Conservation (phyloP, 768 basidiomycete genomes). For the Clitopilus passeckerianus region DNA sequence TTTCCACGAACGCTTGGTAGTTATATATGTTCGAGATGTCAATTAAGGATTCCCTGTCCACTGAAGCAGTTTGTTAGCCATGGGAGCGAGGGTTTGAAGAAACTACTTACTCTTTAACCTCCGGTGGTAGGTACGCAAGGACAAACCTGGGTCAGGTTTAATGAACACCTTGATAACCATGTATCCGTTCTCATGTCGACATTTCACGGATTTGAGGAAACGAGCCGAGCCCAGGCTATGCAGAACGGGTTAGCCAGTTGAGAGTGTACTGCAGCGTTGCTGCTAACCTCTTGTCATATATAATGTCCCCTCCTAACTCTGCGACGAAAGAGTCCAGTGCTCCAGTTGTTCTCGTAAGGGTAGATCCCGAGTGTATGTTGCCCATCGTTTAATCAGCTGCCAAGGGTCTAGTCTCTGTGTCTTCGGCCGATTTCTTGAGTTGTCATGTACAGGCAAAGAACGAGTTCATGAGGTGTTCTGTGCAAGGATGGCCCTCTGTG, state of each 20-base stretch:
- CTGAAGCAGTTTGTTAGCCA: slow-evolving; percentile 32
- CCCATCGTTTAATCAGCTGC: slow-evolving; percentile 46
- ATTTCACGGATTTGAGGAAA: slow-evolving; percentile 78
- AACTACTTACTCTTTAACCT: slow-evolving; percentile 64
- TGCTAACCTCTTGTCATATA: slow-evolving; percentile 87
- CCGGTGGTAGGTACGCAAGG: slow-evolving; percentile 67
- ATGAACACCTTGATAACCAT: slow-evolving; percentile 93
- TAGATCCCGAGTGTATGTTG: slow-evolving; percentile 68
- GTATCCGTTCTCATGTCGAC: slow-evolving; percentile 76
- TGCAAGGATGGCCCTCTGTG: not conserved
- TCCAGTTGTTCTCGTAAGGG: slow-evolving; percentile 67
- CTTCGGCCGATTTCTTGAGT: not conserved
- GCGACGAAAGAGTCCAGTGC: slow-evolving; percentile 89
- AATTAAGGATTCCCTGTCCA: slow-evolving; percentile 76
- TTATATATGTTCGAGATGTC: slow-evolving; percentile 88
- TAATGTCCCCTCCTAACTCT: slow-evolving; percentile 81
- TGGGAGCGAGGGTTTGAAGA: slow-evolving; percentile 5
- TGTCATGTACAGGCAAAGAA: not conserved
- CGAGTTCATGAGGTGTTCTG: not conserved
- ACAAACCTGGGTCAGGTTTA: slow-evolving; percentile 86
- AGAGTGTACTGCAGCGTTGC: not conserved
- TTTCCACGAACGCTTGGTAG: slow-evolving; percentile 88
- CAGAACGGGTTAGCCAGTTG: not conserved
- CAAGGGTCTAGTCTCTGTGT: not conserved
- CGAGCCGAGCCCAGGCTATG: slow-evolving; percentile 21